Evolutionary conservation across 208 protist genomes (phyloP), one percentile per base, ranked within the genome.

Genomic region (Trypanosoma rangeli): DNA sequence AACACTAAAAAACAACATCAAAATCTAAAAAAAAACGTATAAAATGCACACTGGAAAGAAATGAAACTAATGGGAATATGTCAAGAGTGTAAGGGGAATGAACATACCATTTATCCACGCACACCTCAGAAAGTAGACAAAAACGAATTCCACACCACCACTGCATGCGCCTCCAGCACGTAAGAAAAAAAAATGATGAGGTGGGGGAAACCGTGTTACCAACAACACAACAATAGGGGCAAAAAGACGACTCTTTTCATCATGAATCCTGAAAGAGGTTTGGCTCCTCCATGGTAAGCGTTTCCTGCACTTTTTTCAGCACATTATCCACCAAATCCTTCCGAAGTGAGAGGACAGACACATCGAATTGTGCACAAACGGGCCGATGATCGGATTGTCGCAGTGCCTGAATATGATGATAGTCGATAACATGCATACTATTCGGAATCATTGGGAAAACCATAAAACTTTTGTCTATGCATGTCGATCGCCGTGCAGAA

Each of bases 361-460:
- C 84, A 42, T 83, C 80, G 61, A 93, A 93, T 28, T 82, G 75
- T n/a, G 84, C 82, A 26, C 74, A 80, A 46, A 93, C 87, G 9
- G 87, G 87, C 15, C 85, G 77, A 29, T 93, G 87, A 61, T 93
- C 87, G 9, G 87, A 93, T 63, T 87, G 78, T 58, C 73, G 72
- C 67, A 93, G 68, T 16, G 18, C 15, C 52, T 66, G 44, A 28
- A 87, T 76, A 73, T 65, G 68, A 46, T 70, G 69, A 63, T 93
- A 93, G 63, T 80, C 78, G 15, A 85, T 42, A 16, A 79, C 78
- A 16, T 64, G 22, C 16, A 88, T 73, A 56, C 70, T 60, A 59
- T 93, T 93, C 8, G 70, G 74, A n/a, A 88, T 55, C 71, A 80
- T 80, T 1, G 80, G 83, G 48, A 87, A 87, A 29, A 50, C 15